A percentile compares a stretch with the other conserved stretches of the same genome.
Conservation (phyloP, 2,329 filamentous ascomycete genomes). For the Pyrenochaeta sp. region DNA sequence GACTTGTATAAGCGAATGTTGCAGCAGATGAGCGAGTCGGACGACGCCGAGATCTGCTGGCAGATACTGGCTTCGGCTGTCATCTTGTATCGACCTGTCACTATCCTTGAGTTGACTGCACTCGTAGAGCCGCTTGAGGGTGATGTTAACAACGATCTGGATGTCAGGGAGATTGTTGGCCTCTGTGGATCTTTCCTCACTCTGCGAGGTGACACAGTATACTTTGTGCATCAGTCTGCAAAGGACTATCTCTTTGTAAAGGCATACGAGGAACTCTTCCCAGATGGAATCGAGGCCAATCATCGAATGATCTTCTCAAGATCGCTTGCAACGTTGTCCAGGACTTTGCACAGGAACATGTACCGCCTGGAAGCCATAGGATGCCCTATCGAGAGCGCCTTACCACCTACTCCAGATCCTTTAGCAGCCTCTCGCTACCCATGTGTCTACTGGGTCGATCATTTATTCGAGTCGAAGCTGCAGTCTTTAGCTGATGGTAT, state of each 20-base stretch:
- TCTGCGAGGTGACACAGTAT: conserved; percentile 17
- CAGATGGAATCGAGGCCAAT: conserved; percentile 22
- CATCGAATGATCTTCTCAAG: conserved; percentile 22
- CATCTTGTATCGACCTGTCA: conserved; percentile 50
- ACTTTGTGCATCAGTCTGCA: conserved; percentile 55
- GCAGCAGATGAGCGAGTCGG: conserved; percentile 36
- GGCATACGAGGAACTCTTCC: conserved; percentile 37
- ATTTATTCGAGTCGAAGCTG: conserved; percentile 35
- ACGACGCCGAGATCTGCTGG: conserved; percentile 43
- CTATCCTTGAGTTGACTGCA: conserved; percentile 43
- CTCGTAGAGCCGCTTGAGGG: conserved; percentile 25
- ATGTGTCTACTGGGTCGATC: conserved; percentile 47
- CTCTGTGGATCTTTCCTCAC: conserved; percentile 49
- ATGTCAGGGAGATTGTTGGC: conserved; percentile 32
- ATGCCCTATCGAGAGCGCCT: conserved; percentile 21
- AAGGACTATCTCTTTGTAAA: conserved; percentile 51
- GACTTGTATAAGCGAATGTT: conserved; percentile 54
- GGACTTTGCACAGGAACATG: conserved; percentile 33
- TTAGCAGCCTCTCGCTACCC: conserved; percentile 33
- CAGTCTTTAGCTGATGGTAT: no score
- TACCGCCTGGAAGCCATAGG: conserved; percentile 26
- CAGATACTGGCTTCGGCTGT: conserved; percentile 46
- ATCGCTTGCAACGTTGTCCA: conserved; percentile 41
- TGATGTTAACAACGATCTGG: conserved; percentile 4
- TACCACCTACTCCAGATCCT: conserved; percentile 31